Percentiles rank a stretch among this genome's conserved stretches.
Conservation (phyloP, 108 stramenopile species). For the Stephanodiscus minutulus region DNA sequence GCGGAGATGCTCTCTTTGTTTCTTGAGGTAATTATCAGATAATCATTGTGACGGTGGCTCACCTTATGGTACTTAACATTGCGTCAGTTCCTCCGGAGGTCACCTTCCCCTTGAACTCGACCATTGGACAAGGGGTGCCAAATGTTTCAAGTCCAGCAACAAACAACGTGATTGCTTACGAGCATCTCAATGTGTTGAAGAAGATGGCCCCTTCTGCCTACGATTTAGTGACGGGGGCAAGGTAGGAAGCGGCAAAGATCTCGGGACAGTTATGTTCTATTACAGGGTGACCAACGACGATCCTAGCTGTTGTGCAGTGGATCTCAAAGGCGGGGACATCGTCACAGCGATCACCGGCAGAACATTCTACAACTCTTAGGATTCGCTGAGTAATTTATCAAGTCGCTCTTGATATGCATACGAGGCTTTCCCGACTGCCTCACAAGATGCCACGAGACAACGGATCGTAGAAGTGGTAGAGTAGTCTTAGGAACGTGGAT, state of each 20-base stretch:
- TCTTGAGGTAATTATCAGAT: conserved; percentile 14
- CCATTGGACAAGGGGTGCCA: conserved; percentile 35
- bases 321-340: conserved; percentile 34
- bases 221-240: conserved; percentile 11
- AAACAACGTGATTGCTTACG: conserved; percentile 30
- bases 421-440: too few relatives aligned
- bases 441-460: too few relatives aligned
- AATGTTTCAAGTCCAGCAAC: conserved; percentile 47
- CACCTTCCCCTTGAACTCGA: conserved; percentile 32
- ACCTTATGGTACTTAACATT: not conserved
- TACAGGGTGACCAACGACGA: conserved; percentile 34
- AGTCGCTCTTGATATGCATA: too few relatives aligned
- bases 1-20: conserved; percentile 46
- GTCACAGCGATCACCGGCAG: conserved; percentile 37
- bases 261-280: conserved; percentile 46
- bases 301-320: conserved; percentile 35
- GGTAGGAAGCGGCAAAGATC: conserved; percentile 32
- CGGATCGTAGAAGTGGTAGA: too few relatives aligned
- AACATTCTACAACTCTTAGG: too few relatives aligned
- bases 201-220: conserved; percentile 37
- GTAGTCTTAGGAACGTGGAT: too few relatives aligned
- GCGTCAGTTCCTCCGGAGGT: conserved; percentile 34
- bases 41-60: not conserved
- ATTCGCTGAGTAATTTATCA: too few relatives aligned
- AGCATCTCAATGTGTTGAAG: conserved; percentile 29